Evolutionary conservation across 768 basidiomycete genomes (phyloP).

Genomic region (Tylopilus sp.): DNA sequence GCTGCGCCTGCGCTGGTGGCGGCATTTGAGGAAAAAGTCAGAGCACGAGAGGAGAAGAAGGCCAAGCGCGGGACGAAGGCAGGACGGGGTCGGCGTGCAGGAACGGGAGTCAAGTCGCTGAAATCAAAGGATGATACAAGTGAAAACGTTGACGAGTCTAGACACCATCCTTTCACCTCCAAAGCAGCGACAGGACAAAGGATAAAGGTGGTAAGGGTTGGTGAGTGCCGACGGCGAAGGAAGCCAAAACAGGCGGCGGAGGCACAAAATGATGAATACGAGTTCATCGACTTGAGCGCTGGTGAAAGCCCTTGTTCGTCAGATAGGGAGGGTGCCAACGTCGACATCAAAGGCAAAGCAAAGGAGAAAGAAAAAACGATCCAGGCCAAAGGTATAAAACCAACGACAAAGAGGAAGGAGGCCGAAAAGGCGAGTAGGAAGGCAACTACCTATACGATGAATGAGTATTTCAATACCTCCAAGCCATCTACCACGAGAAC

Average conservation of each 20-base stretch:
- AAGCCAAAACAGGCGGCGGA: constrained; percentile 22
- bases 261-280: constrained; percentile 27
- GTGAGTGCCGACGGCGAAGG: constrained; percentile 10
- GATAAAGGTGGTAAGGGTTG: constrained; percentile 4
- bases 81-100: constrained; percentile 1
- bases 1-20: constrained; percentile 65
- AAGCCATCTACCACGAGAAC: constrained; percentile 6
- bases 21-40: constrained; percentile 56
- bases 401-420: not conserved
- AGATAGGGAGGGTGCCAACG: constrained; percentile 5
- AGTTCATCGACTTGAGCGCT: constrained; percentile 23
- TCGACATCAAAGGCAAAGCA: constrained; percentile 4
- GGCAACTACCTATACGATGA: constrained; percentile 7
- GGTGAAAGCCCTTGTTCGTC: constrained; percentile 21
- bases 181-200: constrained; percentile 5
- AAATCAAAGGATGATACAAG: not conserved
- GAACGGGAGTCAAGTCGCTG: not conserved
- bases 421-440: not conserved
- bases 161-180: constrained; percentile 1
- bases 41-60: constrained; percentile 46
- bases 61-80: constrained; percentile 22
- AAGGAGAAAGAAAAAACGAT: constrained; percentile 5
- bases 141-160: not conserved
- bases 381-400: not conserved
- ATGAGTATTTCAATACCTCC: constrained; percentile 5